These are phyloP conservation scores for Apiospora pterosperma DNA, from an alignment of 2,329 filamentous ascomycete species.

Conservation along the genomic window DNA sequence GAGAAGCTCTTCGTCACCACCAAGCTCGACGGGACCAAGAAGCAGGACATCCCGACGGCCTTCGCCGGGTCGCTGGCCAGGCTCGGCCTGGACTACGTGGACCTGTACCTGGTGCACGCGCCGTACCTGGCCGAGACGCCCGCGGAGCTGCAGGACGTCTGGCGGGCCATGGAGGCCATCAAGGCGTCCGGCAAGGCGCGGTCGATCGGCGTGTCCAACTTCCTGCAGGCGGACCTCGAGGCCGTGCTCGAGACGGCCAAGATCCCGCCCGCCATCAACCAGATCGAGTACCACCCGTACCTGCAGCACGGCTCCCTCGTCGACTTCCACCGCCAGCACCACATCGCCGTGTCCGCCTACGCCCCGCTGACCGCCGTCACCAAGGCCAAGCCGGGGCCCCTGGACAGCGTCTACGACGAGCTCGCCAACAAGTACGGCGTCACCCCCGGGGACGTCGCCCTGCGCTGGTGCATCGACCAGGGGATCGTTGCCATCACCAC, in stretches of 20 bases:
- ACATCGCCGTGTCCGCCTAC: constrained; percentile 56
- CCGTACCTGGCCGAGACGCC: constrained; percentile 50
- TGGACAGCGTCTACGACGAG: constrained; percentile 47
- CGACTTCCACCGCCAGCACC: constrained; percentile 52
- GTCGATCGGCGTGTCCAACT: constrained; percentile 79
- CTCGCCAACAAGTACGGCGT: constrained; percentile 59
- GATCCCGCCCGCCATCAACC: constrained; percentile 67
- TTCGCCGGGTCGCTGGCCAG: constrained; percentile 60
- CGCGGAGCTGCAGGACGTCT: constrained; percentile 53
- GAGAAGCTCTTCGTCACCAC: constrained; percentile 67
- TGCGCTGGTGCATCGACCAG: constrained; percentile 60
- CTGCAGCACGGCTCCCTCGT: constrained; percentile 62
- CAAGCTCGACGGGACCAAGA: constrained; percentile 44
- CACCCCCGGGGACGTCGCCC: constrained; percentile 49
- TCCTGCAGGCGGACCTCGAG: constrained; percentile 54
- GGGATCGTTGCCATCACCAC: constrained; percentile 58
- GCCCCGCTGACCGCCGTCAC: constrained; percentile 45
- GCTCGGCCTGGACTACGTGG: constrained; percentile 67
- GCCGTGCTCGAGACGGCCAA: constrained; percentile 55
- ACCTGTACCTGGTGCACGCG: constrained; percentile 64
- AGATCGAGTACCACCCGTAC: constrained; percentile 80
- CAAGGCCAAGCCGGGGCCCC: constrained; percentile 47
- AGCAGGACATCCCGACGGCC: constrained; percentile 42
- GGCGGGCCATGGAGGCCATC: constrained; percentile 63
- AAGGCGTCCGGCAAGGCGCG: constrained; percentile 61